phyloP scores from a whole-genome alignment of 2,329 filamentous ascomycete species.

The Botrytis squamosa region DNA sequence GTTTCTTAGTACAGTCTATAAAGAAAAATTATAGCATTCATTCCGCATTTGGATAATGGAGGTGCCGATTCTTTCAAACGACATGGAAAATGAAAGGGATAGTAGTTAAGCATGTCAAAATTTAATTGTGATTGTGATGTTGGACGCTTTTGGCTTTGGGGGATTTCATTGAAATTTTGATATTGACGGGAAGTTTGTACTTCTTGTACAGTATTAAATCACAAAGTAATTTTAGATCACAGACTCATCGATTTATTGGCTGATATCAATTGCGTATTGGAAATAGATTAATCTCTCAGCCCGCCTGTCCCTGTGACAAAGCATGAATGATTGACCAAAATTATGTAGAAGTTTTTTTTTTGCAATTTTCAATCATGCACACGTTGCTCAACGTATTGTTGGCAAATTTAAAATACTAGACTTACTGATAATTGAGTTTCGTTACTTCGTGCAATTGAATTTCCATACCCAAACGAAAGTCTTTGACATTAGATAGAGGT shows the following conservation, averaged over 20 bases:
- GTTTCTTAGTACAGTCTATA: neutral
- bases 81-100: neutral
- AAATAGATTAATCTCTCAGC: too few relatives aligned
- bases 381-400: neutral
- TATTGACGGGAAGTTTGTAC: neutral
- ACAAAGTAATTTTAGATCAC: neutral
- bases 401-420: too few relatives aligned
- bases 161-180: too few relatives aligned
- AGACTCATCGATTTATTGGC: neutral
- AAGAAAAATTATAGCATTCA: neutral
- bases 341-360: neutral
- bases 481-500: too few relatives aligned
- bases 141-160: neutral
- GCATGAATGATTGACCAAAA: neutral
- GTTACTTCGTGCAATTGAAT: too few relatives aligned
- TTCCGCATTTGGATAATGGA: neutral
- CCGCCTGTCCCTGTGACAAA: neutral
- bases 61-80: neutral
- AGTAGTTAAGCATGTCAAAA: neutral
- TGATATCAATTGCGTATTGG: neutral
- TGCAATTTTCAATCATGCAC: neutral
- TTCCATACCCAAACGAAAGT: too few relatives aligned
- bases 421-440: too few relatives aligned
- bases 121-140: neutral
- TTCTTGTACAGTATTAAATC: neutral